phyloP scores from a whole-genome alignment of 768 basidiomycete species.

The Phlebiopsis gigantea region DNA sequence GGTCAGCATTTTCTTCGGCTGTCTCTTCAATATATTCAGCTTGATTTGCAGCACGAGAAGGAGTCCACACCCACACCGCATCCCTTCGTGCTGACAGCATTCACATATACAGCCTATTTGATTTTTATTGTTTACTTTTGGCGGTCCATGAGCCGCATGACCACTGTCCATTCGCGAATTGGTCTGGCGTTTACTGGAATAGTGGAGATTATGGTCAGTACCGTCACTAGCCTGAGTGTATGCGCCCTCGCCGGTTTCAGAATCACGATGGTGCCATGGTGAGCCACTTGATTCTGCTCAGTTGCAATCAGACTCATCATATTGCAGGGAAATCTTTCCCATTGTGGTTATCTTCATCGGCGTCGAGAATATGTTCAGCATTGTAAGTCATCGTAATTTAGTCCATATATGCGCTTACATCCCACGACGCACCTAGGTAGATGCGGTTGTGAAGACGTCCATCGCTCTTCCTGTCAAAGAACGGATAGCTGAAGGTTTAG shows the following conservation, averaged over 20 bases:
- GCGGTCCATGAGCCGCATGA: conserved; percentile 70
- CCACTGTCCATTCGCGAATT: conserved; percentile 82
- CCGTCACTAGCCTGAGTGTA: conserved; percentile 89
- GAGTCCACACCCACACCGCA: conserved; percentile 39
- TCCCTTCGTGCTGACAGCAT: conserved; percentile 60
- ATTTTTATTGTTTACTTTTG: conserved; percentile 72
- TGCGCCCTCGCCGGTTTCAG: conserved; percentile 87
- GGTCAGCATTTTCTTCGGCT: conserved; percentile 25
- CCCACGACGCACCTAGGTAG: conserved; percentile 48
- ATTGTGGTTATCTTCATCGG: conserved; percentile 94
- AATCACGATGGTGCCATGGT: conserved; percentile 89
- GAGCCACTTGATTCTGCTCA: conserved; percentile 21
- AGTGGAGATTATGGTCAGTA: conserved; percentile 87
- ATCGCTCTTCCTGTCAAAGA: conserved; percentile 87
- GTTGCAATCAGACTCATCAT: not conserved
- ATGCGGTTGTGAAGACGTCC: conserved; percentile 79
- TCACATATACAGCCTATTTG: conserved; percentile 72
- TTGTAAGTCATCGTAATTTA: conserved; percentile 53
- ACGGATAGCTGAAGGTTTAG: conserved; percentile 87
- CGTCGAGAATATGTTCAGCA: conserved; percentile 94
- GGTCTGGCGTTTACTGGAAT: conserved; percentile 92
- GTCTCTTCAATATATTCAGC: conserved; percentile 18
- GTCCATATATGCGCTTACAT: too few species aligned
- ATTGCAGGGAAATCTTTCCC: conserved; percentile 74
- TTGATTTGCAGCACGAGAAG: conserved; percentile 43